Base-by-base conservation (phyloP, 495 filamentous ascomycete genomes). In the Pyrenula aspistea region DNA sequence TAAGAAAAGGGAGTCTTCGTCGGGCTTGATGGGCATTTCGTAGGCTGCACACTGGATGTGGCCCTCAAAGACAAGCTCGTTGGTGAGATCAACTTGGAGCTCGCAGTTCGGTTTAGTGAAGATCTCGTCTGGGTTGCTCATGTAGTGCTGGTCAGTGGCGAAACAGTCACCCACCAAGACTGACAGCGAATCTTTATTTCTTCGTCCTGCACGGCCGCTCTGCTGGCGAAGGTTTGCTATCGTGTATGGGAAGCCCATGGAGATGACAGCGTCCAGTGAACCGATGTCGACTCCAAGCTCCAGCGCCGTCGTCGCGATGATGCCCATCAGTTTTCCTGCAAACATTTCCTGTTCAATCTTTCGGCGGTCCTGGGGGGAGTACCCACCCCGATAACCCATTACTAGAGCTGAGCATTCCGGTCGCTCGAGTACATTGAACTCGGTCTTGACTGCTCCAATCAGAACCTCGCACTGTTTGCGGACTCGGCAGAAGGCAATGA, bases 231-330 rank as follows among this genome's bases (percentile, higher is more conserved):
- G 74, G 63, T 96, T 96, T 48, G 93, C 84, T 56, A 97, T 96
- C 0, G 89, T 91, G 65, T 93, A 96, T 0, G 94, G 93, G 63
- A 99, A 99, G 1, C 92, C 91, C 51, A 92, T 81, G 0, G 91
- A 96, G 31, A 99, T 78, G 19, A 97, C 93, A 31, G 92, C 91
- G 71, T 99, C 94, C 31, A 99, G 76, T 12, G 85, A 90, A 12
- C 94, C 93, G 62, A 99, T 97, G 68, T 99, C 93, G 48, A 99
- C 87, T 12, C 93, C 93, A 1, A 99, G 70, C 66, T 97, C 93
- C 4, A 99, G 74, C 4, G 93, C 93, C 56, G 83, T 95, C 1
- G 93, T 99, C 8, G 91, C 93, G 10, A 99, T 80, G 56, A 99
- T 93, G 2, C 93, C 94, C 65, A 97, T 76, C 3, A 99, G 73